Evolutionary conservation across 768 basidiomycete species (phyloP), one percentile per base, ranked within the genome.

Genomic region (Tricholoma sp.): DNA sequence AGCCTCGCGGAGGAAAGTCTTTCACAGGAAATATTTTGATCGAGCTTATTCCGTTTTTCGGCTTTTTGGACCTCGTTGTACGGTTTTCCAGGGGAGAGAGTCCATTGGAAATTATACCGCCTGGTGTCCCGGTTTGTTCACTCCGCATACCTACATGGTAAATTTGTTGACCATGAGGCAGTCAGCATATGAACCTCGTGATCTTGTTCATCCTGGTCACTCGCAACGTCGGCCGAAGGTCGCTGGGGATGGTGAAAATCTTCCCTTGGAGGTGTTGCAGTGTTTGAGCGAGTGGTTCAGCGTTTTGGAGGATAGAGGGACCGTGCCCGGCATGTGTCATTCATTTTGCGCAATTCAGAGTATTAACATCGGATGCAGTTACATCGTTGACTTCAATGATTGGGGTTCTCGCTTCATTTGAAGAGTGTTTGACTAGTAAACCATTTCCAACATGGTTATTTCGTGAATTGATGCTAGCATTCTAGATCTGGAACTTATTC

Each of bases 401-500:
- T 58, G 76, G 68, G 6, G 68, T 70, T 37, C 64, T 86, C 31
- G 68, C 77, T n/a, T 70, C 74, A 0, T 80, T 84, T 53, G 84
- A 87, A 63, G 82, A 79, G 28, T 78, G 69, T 56, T 65, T 85
- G 49, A 73, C 73, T 12, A 70, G 83, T 84, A 51, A 48, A 74
- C 12, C 31, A 34, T 7, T 15, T 50, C 17, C 9, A n/a, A n/a
- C n/a, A n/a, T n/a, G n/a, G n/a, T n/a, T n/a, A n/a, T n/a, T n/a
- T n/a, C n/a, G n/a, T n/a, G n/a, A n/a, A 55, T 44, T 56, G 2
- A 52, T 11, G 5, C 51, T 10, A 17, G 45, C 37, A n/a, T 34
- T 53, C 4, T 57, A 84, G 82, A 76, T 6, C 66, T 86, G 52
- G 85, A 87, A 65, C 72, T 74, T 31, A 84, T 84, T 50, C 60